Conservation (phyloP, 495 filamentous ascomycete genomes). For the Talaromyces stipitatus region DNA sequence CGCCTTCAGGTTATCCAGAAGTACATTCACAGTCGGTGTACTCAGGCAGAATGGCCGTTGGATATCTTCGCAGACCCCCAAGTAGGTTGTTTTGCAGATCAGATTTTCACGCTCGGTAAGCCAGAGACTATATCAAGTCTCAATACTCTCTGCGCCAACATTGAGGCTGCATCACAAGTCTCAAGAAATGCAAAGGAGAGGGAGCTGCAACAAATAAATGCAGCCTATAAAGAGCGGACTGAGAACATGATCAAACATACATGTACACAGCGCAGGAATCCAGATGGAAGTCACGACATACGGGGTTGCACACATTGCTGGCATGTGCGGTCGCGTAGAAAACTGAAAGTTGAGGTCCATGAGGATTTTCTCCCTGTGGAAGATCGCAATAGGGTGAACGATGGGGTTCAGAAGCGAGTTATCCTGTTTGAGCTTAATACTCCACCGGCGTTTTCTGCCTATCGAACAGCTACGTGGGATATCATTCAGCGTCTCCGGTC, state of each 20-base stretch:
- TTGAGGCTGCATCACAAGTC: slow-evolving; percentile 19
- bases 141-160: slow-evolving; percentile 16
- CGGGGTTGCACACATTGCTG: slow-evolving; percentile 26
- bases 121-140: slow-evolving; percentile 17
- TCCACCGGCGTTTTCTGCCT: slow-evolving; percentile 36
- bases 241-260: slow-evolving; percentile 18
- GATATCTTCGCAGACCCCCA: slow-evolving; percentile 35
- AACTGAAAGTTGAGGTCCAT: slow-evolving; percentile 42
- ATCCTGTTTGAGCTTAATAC: slow-evolving; percentile 50
- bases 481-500: slow-evolving; percentile 35
- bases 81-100: slow-evolving; percentile 33
- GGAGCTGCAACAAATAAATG: slow-evolving; percentile 28
- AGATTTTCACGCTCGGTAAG: slow-evolving; percentile 26
- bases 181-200: slow-evolving; percentile 23
- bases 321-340: slow-evolving; percentile 22
- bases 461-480: slow-evolving; percentile 43
- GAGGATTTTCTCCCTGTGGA: slow-evolving; percentile 54
- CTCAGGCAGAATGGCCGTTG: slow-evolving; percentile 11
- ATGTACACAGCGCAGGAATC: slow-evolving; percentile 12
- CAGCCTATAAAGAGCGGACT: slow-evolving; percentile 29
- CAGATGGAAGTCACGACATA: slow-evolving; percentile 21
- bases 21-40: slow-evolving; percentile 33
- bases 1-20: slow-evolving; percentile 40
- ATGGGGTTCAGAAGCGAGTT: slow-evolving; percentile 23
- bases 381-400: not conserved